Conservation (phyloP, 495 filamentous ascomycete species). For the Talaromyces borbonicus region DNA sequence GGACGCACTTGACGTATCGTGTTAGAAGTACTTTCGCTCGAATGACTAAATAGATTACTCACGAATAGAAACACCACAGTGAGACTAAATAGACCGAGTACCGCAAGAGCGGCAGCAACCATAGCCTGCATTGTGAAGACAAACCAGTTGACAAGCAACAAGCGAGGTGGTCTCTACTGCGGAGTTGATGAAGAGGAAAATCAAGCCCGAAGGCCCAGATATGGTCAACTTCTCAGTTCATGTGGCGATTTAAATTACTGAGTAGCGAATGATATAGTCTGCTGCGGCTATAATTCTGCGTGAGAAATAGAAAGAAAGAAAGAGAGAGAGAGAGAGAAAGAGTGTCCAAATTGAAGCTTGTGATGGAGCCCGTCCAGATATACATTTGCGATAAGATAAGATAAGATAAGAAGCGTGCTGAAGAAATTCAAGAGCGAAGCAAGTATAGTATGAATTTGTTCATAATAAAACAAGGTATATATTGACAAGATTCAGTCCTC, state of each 20-base stretch:
- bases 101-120: not conserved
- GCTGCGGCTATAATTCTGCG: too few relatives aligned
- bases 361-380: not conserved
- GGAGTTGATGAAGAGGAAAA: not conserved
- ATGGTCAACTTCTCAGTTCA: too few relatives aligned
- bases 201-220: too few relatives aligned
- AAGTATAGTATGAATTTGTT: constrained; percentile 67
- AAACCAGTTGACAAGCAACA: not conserved
- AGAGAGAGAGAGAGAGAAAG: too few relatives aligned
- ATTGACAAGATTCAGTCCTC: constrained; percentile 45
- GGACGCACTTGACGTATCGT: not conserved
- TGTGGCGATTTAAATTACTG: too few relatives aligned
- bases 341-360: constrained; percentile 1
- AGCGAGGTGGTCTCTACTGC: not conserved
- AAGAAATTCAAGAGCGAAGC: too few relatives aligned
- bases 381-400: not conserved
- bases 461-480: constrained; percentile 67
- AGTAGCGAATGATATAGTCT: too few relatives aligned
- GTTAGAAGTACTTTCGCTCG: not conserved
- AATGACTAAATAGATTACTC: not conserved
- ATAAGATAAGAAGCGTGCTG: not conserved
- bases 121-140: not conserved
- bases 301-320: too few relatives aligned
- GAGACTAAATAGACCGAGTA: not conserved
- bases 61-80: not conserved